phyloP scores from a whole-genome alignment of 495 filamentous ascomycete genomes.

The Wilcoxina mikolae region DNA sequence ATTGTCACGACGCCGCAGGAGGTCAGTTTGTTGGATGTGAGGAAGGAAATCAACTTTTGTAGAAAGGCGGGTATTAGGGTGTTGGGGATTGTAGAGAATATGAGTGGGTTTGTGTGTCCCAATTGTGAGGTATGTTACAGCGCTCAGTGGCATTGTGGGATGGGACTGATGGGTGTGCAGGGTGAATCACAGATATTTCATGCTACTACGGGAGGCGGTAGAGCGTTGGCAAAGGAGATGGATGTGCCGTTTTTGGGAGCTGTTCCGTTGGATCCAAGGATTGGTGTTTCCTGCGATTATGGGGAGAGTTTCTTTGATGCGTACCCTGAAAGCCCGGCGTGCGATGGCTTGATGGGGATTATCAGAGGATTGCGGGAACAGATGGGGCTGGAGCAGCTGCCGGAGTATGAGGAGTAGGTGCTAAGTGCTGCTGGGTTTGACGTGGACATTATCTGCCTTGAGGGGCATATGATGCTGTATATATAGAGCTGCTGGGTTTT shows the following conservation, averaged over 20 bases:
- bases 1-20: conserved; percentile 92
- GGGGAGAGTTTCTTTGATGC: conserved; percentile 93
- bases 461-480: too few relatives aligned
- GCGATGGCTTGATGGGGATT: conserved; percentile 56
- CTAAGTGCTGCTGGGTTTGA: too few relatives aligned
- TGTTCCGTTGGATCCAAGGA: conserved; percentile 85
- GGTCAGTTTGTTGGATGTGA: conserved; percentile 77
- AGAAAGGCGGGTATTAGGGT: conserved; percentile 80
- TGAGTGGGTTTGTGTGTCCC: conserved; percentile 90
- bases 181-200: conserved; percentile 57
- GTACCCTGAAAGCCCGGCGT: conserved; percentile 84
- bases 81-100: conserved; percentile 89
- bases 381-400: neutral
- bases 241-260: conserved; percentile 72
- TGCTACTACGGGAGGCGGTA: conserved; percentile 79
- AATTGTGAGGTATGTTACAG: conserved; percentile 40
- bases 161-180: conserved; percentile 40
- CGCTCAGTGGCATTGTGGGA: neutral
- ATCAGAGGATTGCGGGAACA: conserved; percentile 37
- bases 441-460: too few relatives aligned
- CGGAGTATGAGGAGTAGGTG: conserved; percentile 6
- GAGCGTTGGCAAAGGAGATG: conserved; percentile 65
- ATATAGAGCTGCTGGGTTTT: too few relatives aligned
- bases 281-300: conserved; percentile 87
- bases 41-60: conserved; percentile 96